Evolutionary conservation across 2,329 filamentous ascomycete species (phyloP), one percentile per base, ranked within the genome.

Genomic region (Aureobasidium leucospermi): DNA sequence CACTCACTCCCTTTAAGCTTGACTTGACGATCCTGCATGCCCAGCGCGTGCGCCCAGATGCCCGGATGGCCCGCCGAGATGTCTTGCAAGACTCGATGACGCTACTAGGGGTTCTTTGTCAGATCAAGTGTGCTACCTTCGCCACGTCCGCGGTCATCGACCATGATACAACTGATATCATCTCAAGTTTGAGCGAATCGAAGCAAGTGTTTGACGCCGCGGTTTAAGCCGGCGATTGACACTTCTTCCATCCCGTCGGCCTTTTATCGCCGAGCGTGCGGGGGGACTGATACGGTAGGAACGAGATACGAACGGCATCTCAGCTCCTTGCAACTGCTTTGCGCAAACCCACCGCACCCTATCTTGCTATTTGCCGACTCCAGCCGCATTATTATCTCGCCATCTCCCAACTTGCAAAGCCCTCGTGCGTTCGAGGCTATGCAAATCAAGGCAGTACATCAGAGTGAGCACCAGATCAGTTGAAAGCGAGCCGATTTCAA

Each of bases 1-100:
- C 52, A 36, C 52, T 56, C 52, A 36, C 52, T 56, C 46, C 41
- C 8, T 56, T 45, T 41, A 56, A 56, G 52, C 52, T 56, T 56
- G 52, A 56, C 51, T 51, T 55, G 51, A 34, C 51, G 51, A 55
- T 55, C 52, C 51, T 55, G 28, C 51, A 55, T 43, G 51, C 39
- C 38, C 51, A 55, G 51, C 51, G 51, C 51, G 52, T 46, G 52
- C 28, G 52, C 52, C 52, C 52, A 56, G 52, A 6, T 42, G 10
- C 13, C 13, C 38, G 49, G 38, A 11, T n/a, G 23, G 10, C 11
- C 19, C 38, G 49, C 49, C 49, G 28, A 53, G 38, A 23, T 11
- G 31, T 36, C 8, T 36, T 41, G 36, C 48, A 41, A 52, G 34
- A 52, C 52, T 56, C 52, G 51, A 56, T 56, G 52, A 56, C 52